Evolutionary conservation across 331 rosid genomes (phyloP), one percentile per base, ranked within the genome.

Genomic region (Malus hybrid): DNA sequence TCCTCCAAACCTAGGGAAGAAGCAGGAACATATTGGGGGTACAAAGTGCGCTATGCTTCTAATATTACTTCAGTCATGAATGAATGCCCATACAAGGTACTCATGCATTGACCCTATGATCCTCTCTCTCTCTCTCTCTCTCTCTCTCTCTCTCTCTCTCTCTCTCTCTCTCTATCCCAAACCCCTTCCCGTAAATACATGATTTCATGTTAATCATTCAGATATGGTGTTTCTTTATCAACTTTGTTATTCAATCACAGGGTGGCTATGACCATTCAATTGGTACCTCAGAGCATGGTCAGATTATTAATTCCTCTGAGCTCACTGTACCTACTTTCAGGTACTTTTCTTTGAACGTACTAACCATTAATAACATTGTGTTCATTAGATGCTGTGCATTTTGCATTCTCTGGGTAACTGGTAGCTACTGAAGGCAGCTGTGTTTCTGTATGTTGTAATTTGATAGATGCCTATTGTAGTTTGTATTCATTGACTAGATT

Each of bases 211-310:
- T 54, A 67, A 73, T 70, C 62, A 31, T 76, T 61, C 27, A 20
- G 70, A 46, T 7, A 29, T 20, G 62, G 33, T 60, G 31, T 62
- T 67, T 73, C 52, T 70, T 81, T 62, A n/a, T 65, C 62, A 66
- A 36, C 72, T 70, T 66, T 80, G 28, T 79, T 73, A 56, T 73
- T 66, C 20, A 61, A 69, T 73, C 75, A 29, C 88, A 95, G 99
- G 97, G 92, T 74, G 97, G 99, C 82, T 94, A 92, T 80, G 97
- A 94, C 83, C 86, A 83, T 83, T 76, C 86, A 79, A 88, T 95
- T 20, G 97, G 99, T 57, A 95, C 99, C 81, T 95, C 99, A 15
- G 99, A 95, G 90, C 97, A 86, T 16, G 99, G 97, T 70, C 87
- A 67, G 69, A 75, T 85, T 77, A 76, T 88, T 24, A 90, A 80